Percentiles rank a stretch among this genome's conserved stretches.
These are phyloP conservation scores for Xylariaceae sp. DNA, from an alignment of 2,329 filamentous ascomycete genomes.

Conservation along the genomic window DNA sequence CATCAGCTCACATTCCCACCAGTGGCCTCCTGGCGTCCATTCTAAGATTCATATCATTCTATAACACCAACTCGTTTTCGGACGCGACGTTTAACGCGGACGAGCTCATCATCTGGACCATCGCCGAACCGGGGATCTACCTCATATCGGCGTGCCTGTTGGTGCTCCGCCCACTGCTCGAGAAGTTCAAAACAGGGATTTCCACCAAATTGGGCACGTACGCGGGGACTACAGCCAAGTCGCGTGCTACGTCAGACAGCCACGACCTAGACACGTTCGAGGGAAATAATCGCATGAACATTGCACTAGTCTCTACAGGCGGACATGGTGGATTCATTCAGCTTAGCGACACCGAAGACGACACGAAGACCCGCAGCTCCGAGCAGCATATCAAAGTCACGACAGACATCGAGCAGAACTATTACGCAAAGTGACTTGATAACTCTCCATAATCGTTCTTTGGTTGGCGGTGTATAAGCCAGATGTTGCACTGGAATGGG, in stretches of 20 bases:
- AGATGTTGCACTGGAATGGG: no score
- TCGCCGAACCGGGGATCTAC: conserved; percentile 27
- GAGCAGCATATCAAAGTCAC: not conserved
- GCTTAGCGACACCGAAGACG: not conserved
- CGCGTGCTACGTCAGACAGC: not conserved
- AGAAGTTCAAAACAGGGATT: not conserved
- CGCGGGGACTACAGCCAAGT: not conserved
- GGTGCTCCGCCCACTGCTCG: conserved; percentile 36
- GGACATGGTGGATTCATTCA: not conserved
- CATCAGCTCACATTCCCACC: not conserved
- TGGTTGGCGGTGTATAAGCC: no score
- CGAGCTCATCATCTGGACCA: conserved; percentile 23
- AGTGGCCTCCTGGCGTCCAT: not conserved
- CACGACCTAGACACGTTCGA: not conserved
- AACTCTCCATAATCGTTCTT: no score
- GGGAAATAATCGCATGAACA: not conserved
- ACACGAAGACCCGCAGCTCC: not conserved
- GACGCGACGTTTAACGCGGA: conserved; percentile 22
- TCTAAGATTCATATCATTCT: not conserved
- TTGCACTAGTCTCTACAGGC: not conserved
- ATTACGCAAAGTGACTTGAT: not conserved
- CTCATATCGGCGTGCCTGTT: conserved; percentile 23
- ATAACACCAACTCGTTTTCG: conserved; percentile 10
- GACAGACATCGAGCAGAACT: not conserved
- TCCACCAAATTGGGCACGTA: not conserved